phyloP scores from a whole-genome alignment of 192 early-diverging fungal genomes.

The Linnemannia elongata region DNA sequence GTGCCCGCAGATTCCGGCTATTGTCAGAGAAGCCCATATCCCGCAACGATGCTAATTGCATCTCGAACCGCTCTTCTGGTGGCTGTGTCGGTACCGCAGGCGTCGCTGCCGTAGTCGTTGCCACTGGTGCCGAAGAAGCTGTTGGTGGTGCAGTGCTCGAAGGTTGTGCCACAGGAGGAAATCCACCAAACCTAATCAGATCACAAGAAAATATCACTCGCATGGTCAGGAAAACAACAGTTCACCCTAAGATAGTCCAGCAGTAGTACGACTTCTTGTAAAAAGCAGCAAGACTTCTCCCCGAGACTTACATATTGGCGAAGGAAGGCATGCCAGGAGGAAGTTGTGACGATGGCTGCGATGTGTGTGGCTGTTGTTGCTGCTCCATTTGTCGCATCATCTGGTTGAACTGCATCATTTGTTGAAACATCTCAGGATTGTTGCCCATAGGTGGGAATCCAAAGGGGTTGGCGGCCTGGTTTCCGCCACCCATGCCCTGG shows the following conservation, averaged over 20 bases:
- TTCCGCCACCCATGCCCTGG: conserved; percentile 21
- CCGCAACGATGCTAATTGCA: conserved; percentile 80
- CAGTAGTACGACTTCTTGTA: not conserved
- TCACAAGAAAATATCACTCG: not conserved
- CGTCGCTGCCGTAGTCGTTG: conserved; percentile 8
- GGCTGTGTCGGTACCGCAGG: conserved; percentile 50
- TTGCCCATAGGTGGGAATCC: conserved; percentile 42
- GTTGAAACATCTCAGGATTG: conserved; percentile 56
- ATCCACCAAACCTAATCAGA: conserved; percentile 22
- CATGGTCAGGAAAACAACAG: not conserved
- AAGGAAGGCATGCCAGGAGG: conserved; percentile 18
- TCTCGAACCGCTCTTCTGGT: conserved; percentile 72
- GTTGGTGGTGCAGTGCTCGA: not conserved
- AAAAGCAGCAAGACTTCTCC: not conserved
- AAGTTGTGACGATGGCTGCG: conserved; percentile 2
- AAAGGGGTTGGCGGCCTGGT: conserved; percentile 26
- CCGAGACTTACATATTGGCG: conserved; percentile 28
- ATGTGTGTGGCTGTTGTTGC: conserved; percentile 25
- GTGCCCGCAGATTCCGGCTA: conserved; percentile 86
- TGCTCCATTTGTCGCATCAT: conserved; percentile 58
- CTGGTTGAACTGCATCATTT: conserved; percentile 57
- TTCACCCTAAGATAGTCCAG: not conserved
- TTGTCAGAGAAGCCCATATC: conserved; percentile 97
- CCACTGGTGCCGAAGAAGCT: not conserved
- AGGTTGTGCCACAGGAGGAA: conserved; percentile 13